phyloP scores from a whole-genome alignment of 345 rosid species.

The Citrus sinensis region DVS_A1.0 CM039169.1:26276001-26276500 shows the following conservation, averaged over 20 bases:
- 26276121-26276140: background rate
- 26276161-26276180: conserved; percentile 3
- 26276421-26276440: conserved; percentile 12
- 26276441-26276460: conserved; percentile 26
- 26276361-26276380: conserved; percentile 25
- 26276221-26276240: conserved; percentile 14
- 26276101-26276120: background rate
- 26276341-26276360: background rate
- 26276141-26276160: background rate
- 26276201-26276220: background rate
- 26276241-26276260: conserved; percentile 20
- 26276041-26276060: background rate
- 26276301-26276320: conserved; percentile 28
- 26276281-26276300: conserved; percentile 9
- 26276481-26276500: background rate
- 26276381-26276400: conserved; percentile 10
- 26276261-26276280: conserved; percentile 29
- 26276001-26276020: background rate
- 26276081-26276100: background rate
- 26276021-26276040: background rate
- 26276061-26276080: background rate
- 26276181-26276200: conserved; percentile 25
- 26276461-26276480: conserved; percentile 10
- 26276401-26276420: background rate
- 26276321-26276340: conserved; percentile 29